Evolutionary conservation across 2,329 filamentous ascomycete species (phyloP).

Genomic region (Alternaria sp.): DNA sequence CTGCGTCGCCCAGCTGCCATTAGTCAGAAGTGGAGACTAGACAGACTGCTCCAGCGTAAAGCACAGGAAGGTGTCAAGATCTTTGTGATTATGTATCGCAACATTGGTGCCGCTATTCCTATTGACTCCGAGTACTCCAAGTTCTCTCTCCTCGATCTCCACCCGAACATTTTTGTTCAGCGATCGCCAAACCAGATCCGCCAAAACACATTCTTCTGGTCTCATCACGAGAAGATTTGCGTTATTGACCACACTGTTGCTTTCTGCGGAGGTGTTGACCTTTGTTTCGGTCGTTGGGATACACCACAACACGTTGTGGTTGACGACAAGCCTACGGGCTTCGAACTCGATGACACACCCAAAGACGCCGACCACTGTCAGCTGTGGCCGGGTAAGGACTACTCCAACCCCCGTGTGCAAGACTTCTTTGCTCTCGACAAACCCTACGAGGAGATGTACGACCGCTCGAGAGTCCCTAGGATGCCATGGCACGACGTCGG

Average conservation of each 20-base stretch:
- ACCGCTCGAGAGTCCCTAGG: conserved; percentile 83
- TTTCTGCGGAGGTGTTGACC: conserved; percentile 93
- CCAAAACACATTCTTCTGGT: conserved; percentile 99
- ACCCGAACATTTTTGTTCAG: conserved; percentile 96
- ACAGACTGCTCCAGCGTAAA: conserved; percentile 91
- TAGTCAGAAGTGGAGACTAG: conserved; percentile 96
- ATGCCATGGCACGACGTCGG: conserved; percentile 99
- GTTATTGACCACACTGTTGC: conserved; percentile 96
- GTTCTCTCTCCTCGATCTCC: conserved; percentile 91
- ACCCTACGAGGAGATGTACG: conserved; percentile 99
- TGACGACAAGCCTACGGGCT: conserved; percentile 95
- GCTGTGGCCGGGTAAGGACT: conserved; percentile 97
- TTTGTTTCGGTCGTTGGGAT: conserved; percentile 98
- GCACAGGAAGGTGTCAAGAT: conserved; percentile 95
- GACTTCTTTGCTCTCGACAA: conserved; percentile 94
- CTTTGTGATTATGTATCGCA: conserved; percentile 97
- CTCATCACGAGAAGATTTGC: conserved; percentile 98
- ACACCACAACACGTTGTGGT: conserved; percentile 90
- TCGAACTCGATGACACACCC: conserved; percentile 75
- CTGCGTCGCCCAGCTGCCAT: conserved; percentile 93
- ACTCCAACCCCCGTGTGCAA: conserved; percentile 93
- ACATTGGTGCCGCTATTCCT: conserved; percentile 95
- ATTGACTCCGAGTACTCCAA: conserved; percentile 99
- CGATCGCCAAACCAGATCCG: conserved; percentile 97
- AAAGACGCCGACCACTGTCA: conserved; percentile 95